A percentile compares a stretch with the other conserved stretches of the same genome.
These are phyloP conservation scores for Bryoglossum gracile DNA, from an alignment of 495 filamentous ascomycete genomes.

Conservation along the genomic window DNA sequence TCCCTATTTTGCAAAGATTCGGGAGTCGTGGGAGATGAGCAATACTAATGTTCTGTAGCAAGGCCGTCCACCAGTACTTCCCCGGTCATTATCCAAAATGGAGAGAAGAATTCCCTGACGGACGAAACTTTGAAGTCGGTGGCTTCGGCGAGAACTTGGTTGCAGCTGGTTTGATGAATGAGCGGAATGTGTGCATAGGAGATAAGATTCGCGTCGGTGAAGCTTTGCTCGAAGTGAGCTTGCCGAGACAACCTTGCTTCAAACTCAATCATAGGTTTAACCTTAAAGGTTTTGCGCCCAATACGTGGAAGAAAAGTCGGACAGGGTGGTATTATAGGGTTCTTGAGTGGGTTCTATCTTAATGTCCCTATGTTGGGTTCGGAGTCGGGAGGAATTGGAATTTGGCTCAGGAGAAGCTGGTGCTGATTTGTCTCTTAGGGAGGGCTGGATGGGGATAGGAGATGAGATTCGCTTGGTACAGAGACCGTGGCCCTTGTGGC, in stretches of 20 bases:
- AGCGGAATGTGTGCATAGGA: slow-evolving; percentile 51
- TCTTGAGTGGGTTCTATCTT: no score
- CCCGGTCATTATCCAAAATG: slow-evolving; percentile 45
- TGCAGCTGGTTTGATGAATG: slow-evolving; percentile 36
- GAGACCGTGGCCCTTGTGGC: slow-evolving; percentile 43
- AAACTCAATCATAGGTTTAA: slow-evolving; percentile 50
- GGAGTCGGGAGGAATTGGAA: no score
- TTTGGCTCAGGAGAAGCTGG: no score
- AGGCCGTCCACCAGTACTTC: slow-evolving; percentile 52
- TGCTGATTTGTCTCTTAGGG: no score
- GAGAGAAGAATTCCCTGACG: slow-evolving; percentile 31
- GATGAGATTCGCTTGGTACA: slow-evolving; percentile 31
- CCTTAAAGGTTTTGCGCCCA: slow-evolving; percentile 44
- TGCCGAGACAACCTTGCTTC: slow-evolving; percentile 49
- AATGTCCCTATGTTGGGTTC: no score
- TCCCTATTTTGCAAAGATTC: no score
- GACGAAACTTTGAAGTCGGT: slow-evolving; percentile 38
- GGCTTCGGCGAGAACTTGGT: slow-evolving; percentile 55
- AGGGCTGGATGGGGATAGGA: slow-evolving; percentile 39
- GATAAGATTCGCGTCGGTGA: slow-evolving; percentile 42
- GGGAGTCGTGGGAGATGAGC: no score
- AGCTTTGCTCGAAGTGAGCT: slow-evolving; percentile 35
- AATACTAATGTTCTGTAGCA: no score
- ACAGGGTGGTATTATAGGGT: slow-evolving; percentile 54
- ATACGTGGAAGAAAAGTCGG: slow-evolving; percentile 42